Evolutionary conservation across 495 filamentous ascomycete species (phyloP), one percentile per base, ranked within the genome.

Genomic region (Tuber borchii): DNA sequence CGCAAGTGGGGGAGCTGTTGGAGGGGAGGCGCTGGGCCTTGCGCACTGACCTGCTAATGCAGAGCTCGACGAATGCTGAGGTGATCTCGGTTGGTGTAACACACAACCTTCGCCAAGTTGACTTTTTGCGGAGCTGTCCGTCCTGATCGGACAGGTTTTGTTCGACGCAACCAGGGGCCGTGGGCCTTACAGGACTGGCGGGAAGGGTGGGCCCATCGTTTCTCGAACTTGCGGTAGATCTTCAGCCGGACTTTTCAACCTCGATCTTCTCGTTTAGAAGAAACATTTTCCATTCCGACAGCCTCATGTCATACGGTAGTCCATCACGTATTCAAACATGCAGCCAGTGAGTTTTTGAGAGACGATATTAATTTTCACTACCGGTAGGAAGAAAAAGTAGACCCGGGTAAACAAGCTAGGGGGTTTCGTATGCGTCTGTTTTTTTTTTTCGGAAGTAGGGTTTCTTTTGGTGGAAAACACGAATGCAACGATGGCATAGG

Each of bases 1-100:
- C 51, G 51, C 51, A 61, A 31, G 51, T 31, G n/a, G 51, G 51
- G 51, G 51, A 56, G 20, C 0, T 56, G 48, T 56, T 56, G 48
- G 51, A 61, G n/a, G n/a, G n/a, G 51, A 31, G 9, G n/a, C 10
- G 51, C 31, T 14, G 3, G 51, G 51, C 51, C 71, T 69, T 71
- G 73, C 73, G 78, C 78, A 79, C 78, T 78, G 78, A 79, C 78
- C 76, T 65, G 70, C 77, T 61, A 61, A 61, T 61, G 51, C n/a
- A 31, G 51, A 61, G n/a, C 51, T 73, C 73, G 74, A 79, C 78
- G 72, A 79, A 78, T 61, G n/a, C 51, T 61, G 71, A 79, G 78
- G 76, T 79, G 78, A 79, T 79, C 78, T 79, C 78, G 78, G 78
- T 73, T 79, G 76, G 78, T 79, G 78, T 79, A 77, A 79, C 78